Evolutionary conservation across 2,329 filamentous ascomycete genomes (phyloP), one percentile per base, ranked within the genome.

Genomic region (Pseudogymnoascus sp.): DNA sequence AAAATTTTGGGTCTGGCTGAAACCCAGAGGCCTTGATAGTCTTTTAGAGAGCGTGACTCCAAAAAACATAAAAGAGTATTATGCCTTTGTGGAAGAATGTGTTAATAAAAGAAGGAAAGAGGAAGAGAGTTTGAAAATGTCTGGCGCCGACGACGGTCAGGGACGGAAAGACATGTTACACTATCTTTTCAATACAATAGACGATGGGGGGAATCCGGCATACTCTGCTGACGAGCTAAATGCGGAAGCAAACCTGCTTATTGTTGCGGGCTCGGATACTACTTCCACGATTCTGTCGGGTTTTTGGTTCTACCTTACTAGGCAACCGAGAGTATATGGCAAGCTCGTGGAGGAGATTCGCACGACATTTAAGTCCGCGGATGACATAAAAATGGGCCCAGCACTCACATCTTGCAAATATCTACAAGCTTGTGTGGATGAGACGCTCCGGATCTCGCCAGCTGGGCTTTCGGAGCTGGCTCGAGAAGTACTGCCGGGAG

Each of bases 371-470:
- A 55, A 29, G 1, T 66, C 42, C 33, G 68, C 71, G 17, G 68
- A 70, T 2, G 71, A 75, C 8, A 71, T 77, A 51, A 72, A 55
- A 62, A 55, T 12, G n/a, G 48, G 29, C 1, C n/a, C 48, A 2
- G 29, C 48, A 55, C 48, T 55, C 27, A 12, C 17, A 17, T 33
- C 48, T 9, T 55, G 48, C 15, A 55, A 55, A 55, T 55, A 80
- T 65, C 69, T 81, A 1, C 71, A 72, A 9, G 79, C 78, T 7
- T 75, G 74, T 63, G 73, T 81, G 44, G 74, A 80, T 44, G 79
- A 81, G 66, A 70, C 74, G 0, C 71, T 81, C 62, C 74, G 79
- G 15, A 68, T 79, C 60, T 75, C 74, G 5, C 78, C 79, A 38
- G 35, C 58, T 17, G 33, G 17, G 38, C 3, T 12, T 17, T 41